Base-by-base conservation (phyloP, 140 eudicot species). In the Ambrosia hybrid region DNA sequence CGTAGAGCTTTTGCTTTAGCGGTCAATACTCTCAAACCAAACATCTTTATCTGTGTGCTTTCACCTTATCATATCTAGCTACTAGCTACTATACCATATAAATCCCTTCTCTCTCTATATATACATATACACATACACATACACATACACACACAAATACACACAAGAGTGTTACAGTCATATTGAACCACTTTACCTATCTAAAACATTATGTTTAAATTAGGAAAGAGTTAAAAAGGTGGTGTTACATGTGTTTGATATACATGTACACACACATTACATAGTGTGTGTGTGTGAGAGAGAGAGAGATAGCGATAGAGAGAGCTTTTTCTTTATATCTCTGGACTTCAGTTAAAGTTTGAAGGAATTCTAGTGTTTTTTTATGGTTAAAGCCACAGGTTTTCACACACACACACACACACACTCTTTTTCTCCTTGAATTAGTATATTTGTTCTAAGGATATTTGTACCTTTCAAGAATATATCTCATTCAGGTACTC, bases 331-430 rank as follows among this genome's bases (percentile, higher is more conserved):
- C 92, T 86, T 89, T 89, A 78, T 84, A 85, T 83, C 86, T 55
- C 85, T 79, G 77, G 79, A 57, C 75, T 87, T 83, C 80, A 58
- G 89, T 87, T 85, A 87, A 87, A 87, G 95, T 80, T 62, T 67
- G 78, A 80, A 83, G 76, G 78, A 88, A 80, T 81, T 84, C 85
- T 84, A 81, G 75, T 79, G 26, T 74, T 80, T 88, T 77, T 83
- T 75, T 72, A 70, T 84, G 86, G 80, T 85, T 82, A 86, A 88
- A 86, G 94, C 83, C 78, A 61, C 77, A 62, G 67, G 81, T 78
- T 67, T 51, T 13, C 52, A 13, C 6, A 30, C 34, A 30, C 34
- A 30, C 34, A 21, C 30, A n/a, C 78, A 69, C 76, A 62, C 75
- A 21, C 26, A 21, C 26, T 59, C 67, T 65, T 59, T 76, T 36